Conservation (phyloP, 2,329 filamentous ascomycete genomes). For the Metarhizium guizhouense region DNA sequence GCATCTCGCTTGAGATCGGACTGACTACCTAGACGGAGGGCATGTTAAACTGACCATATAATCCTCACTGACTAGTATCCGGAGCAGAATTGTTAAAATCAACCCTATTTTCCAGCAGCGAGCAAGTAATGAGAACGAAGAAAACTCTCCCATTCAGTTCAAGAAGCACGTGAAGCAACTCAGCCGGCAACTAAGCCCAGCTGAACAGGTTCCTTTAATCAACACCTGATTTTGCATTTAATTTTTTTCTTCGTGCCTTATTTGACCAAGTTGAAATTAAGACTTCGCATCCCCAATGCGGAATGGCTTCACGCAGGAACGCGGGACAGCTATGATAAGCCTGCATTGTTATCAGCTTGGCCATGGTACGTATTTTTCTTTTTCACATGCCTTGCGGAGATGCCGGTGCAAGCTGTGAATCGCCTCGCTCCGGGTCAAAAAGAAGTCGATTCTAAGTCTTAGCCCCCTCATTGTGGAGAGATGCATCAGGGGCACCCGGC, state of each 20-base stretch:
- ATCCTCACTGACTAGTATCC: too few species aligned
- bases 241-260: too few species aligned
- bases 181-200: too few species aligned
- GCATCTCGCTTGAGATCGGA: neutral
- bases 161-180: too few species aligned
- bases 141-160: neutral
- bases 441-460: neutral
- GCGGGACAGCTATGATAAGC: neutral
- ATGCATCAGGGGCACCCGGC: neutral
- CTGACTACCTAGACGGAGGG: neutral
- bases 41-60: too few species aligned
- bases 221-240: too few species aligned
- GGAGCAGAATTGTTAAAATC: too few species aligned
- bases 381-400: constrained; percentile 1
- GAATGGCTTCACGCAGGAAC: neutral
- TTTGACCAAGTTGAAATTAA: neutral
- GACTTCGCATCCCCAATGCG: neutral
- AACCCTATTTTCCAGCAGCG: too few species aligned
- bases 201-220: too few species aligned
- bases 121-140: too few species aligned
- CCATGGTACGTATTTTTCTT: too few species aligned
- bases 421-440: neutral
- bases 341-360: neutral
- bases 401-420: neutral
- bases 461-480: constrained; percentile 1